A percentile compares a stretch with the other conserved stretches of the same genome.
These are phyloP conservation scores for Tolypocladium endophyticum DNA, from an alignment of 2,329 filamentous ascomycete genomes.

Conservation along the genomic window DNA sequence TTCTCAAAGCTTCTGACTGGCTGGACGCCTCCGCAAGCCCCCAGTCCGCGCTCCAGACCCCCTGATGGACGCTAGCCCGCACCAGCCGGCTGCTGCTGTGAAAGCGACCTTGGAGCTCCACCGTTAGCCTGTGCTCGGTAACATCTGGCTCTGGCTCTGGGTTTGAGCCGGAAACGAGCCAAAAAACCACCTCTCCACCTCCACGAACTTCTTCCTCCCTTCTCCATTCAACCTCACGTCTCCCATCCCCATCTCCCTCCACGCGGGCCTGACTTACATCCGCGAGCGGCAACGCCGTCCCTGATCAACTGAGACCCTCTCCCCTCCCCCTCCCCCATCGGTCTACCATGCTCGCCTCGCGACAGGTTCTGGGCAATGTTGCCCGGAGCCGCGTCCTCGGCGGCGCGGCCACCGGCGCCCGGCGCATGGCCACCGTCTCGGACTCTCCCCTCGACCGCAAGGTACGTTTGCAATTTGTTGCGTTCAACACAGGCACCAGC, in stretches of 20 bases:
- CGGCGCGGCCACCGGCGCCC: conserved; percentile 49
- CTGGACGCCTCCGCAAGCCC: background rate
- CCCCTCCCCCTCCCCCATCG: conserved; percentile 23
- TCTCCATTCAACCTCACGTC: conserved; percentile 9
- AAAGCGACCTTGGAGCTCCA: conserved; percentile 1
- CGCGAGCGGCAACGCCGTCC: conserved; percentile 11
- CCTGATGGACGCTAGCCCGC: background rate
- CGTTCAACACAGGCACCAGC: background rate
- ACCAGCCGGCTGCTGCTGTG: background rate
- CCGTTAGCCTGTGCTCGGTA: conserved; percentile 7
- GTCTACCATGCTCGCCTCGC: conserved; percentile 56
- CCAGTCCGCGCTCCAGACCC: background rate
- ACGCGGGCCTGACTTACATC: conserved; percentile 5
- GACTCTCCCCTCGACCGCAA: conserved; percentile 85
- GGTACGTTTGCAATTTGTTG: conserved; percentile 35
- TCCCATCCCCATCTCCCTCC: conserved; percentile 6
- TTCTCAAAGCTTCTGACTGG: conserved; percentile 14
- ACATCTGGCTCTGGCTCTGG: conserved; percentile 7
- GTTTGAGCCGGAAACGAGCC: conserved; percentile 4
- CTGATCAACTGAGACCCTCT: conserved; percentile 14
- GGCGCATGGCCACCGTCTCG: conserved; percentile 73
- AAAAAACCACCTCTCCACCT: conserved; percentile 17
- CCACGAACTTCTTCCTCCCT: conserved; percentile 4
- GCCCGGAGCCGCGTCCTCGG: conserved; percentile 49
- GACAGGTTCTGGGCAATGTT: conserved; percentile 56